These are phyloP conservation scores for Musa troglodytarum DNA, from an alignment of 176 grass and related monocot genomes.

Conservation along the genomic window DNA sequence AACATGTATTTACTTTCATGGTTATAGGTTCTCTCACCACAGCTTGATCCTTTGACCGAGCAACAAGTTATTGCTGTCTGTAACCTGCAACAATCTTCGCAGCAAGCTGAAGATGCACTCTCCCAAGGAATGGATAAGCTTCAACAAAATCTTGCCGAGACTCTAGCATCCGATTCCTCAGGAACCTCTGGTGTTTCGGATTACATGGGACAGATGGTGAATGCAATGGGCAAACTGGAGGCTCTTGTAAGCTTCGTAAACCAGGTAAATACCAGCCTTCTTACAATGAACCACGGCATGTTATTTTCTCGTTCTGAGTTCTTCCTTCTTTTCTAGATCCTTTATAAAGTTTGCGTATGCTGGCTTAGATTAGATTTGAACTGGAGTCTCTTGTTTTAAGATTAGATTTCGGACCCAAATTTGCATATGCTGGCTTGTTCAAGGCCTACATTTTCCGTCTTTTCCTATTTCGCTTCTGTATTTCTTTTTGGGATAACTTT, in stretches of 20 bases:
- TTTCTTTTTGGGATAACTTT: too few species aligned
- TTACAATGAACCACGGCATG: neutral
- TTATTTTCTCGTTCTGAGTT: neutral
- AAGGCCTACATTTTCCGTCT: too few species aligned
- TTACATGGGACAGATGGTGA: constrained; percentile 58
- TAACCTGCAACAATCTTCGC: constrained; percentile 40
- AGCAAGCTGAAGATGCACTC: constrained; percentile 78
- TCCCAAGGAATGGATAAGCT: constrained; percentile 87
- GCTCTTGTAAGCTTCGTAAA: constrained; percentile 50
- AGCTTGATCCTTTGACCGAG: constrained; percentile 59
- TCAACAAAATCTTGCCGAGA: constrained; percentile 68
- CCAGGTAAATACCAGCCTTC: constrained; percentile 32
- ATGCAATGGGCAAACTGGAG: constrained; percentile 54
- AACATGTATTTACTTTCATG: neutral
- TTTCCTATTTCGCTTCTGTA: too few species aligned
- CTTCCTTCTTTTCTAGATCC: neutral
- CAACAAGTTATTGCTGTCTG: constrained; percentile 27
- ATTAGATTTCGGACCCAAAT: too few species aligned
- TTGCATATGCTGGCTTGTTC: too few species aligned
- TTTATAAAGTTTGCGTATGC: neutral
- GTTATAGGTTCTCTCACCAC: constrained; percentile 56
- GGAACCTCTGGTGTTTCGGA: constrained; percentile 22
- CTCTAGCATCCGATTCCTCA: constrained; percentile 35
- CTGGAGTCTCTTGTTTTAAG: too few species aligned
- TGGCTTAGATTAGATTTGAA: too few species aligned